Evolutionary conservation across 306 rosid genomes (phyloP), one percentile per base, ranked within the genome.

Genomic region (Glycine soja): DNA sequence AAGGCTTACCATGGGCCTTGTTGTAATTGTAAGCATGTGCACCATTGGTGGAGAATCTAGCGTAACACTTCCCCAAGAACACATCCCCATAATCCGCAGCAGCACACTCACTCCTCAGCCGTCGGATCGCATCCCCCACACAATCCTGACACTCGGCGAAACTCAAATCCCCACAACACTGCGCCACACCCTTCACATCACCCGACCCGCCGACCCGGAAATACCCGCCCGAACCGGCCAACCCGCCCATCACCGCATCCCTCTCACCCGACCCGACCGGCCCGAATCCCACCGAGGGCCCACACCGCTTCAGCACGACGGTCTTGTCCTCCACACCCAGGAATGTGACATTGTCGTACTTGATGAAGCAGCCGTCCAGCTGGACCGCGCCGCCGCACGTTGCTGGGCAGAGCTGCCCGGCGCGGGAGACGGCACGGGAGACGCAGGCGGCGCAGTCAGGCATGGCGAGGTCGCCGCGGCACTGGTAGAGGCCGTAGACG

Each of bases 381-480:
- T 95, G 99, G 12, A 93, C 79, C 13, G 90, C 97, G 2, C 90
- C 98, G 0, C 99, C 97, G 32, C 94, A 87, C 0, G 89, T 42
- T 8, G 58, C 77, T 1, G 88, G 53, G 74, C 98, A 92, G 38
- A 95, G 50, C 2, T 11, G 70, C 1, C 94, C 90, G 3, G 88
- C 83, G 0, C 89, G 91, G 1, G 87, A 47, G 62, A 90, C 86
- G 0, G 98, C 86, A 2, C 88, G 90, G 0, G 90, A 74, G 0
- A 95, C 78, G 79, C 98, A 93, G 1, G 92, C 30, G 81, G 97
- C 88, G 81, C 98, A 95, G 83, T 90, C 97, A 0, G 92, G 94
- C 99, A 91, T 91, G 59, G 94, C 74, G 51, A 95, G 94, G 85
- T 95, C 99, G 3, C 90, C 99, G 0, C 98, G 98, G 85, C 99